Conservation (phyloP, 768 basidiomycete species). For the Sarcodon sp. region DNA sequence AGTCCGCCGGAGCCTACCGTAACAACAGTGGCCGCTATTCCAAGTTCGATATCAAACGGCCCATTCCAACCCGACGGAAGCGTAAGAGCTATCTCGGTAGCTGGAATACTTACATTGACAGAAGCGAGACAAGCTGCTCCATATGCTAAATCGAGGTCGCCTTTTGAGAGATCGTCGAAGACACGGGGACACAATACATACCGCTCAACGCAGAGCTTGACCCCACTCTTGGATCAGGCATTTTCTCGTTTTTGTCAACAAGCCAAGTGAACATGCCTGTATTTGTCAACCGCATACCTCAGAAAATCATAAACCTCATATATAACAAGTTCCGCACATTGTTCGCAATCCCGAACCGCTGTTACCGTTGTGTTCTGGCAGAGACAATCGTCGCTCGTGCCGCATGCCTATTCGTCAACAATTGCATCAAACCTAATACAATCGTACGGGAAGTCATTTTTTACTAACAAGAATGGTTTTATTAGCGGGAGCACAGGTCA, state of each 20-base stretch:
- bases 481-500: constrained; percentile 14
- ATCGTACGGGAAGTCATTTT: not conserved
- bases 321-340: constrained; percentile 32
- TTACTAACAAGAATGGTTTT: constrained; percentile 13
- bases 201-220: constrained; percentile 46
- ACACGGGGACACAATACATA: constrained; percentile 15
- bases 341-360: constrained; percentile 40
- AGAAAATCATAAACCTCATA: not conserved
- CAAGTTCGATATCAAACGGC: constrained; percentile 34
- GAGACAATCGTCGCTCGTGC: constrained; percentile 34
- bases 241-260: constrained; percentile 32
- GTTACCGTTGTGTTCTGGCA: constrained; percentile 32
- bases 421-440: not conserved
- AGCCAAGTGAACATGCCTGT: constrained; percentile 27
- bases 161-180: not conserved
- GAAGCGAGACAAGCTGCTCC: constrained; percentile 27
- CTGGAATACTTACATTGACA: constrained; percentile 24
- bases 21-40: constrained; percentile 27
- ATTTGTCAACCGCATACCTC: not conserved
- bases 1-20: constrained; percentile 28
- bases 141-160: constrained; percentile 33
- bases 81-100: constrained; percentile 25
- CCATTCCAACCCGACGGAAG: constrained; percentile 51
- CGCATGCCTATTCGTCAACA: constrained; percentile 23
- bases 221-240: constrained; percentile 42